These are phyloP conservation scores for Dorcoceras hygrometricum DNA, from an alignment of 257 asterid species.

Conservation along the genomic window DNA sequence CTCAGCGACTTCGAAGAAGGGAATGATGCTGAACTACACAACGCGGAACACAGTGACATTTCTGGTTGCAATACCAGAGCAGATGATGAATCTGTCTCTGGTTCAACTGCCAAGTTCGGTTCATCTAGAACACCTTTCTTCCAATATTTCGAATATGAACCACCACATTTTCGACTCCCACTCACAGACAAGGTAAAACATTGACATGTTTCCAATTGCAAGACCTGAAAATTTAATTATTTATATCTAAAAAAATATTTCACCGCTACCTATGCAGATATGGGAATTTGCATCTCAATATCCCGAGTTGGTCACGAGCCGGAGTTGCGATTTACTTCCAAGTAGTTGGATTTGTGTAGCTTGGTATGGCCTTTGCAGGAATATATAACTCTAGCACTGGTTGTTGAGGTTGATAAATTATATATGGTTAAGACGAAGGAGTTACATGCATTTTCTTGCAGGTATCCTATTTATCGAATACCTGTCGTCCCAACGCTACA, in stretches of 20 bases:
- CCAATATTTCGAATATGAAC: conserved; percentile 64
- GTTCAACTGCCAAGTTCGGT: no score
- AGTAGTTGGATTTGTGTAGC: conserved; percentile 90
- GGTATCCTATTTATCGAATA: conserved; percentile 74
- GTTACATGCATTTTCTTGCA: conserved; percentile 36
- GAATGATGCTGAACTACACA: no score
- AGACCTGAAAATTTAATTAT: conserved; percentile 8
- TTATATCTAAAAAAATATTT: conserved; percentile 22
- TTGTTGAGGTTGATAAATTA: no score
- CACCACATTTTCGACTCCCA: conserved; percentile 65
- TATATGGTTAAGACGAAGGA: conserved; percentile 22
- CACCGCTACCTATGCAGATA: conserved; percentile 41
- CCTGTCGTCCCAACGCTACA: conserved; percentile 50
- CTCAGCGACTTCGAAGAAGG: no score
- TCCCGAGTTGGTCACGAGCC: conserved; percentile 57
- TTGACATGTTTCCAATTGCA: no score
- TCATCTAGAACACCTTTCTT: conserved; percentile 42
- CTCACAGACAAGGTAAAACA: conserved; percentile 68
- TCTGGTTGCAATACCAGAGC: no score
- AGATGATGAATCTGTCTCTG: no score
- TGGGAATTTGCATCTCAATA: conserved; percentile 46
- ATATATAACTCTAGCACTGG: conserved; percentile 13
- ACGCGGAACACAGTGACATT: no score
- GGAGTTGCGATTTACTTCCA: conserved; percentile 82
- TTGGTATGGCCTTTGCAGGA: conserved; percentile 47